phyloP scores from a whole-genome alignment of 768 basidiomycete species.

The Hypholoma fasciculare region DNA sequence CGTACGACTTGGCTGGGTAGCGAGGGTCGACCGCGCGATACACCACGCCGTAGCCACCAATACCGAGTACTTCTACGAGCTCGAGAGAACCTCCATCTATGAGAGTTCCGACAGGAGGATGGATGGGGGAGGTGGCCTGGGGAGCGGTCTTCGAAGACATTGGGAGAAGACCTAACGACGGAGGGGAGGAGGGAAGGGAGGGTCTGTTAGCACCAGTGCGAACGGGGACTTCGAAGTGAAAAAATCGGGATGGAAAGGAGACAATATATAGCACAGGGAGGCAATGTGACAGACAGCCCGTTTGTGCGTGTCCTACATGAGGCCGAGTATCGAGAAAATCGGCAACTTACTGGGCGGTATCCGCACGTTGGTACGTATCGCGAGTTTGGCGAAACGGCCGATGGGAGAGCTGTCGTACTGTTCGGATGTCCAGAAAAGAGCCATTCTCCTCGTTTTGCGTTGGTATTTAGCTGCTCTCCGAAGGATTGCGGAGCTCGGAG shows the following conservation, averaged over 20 bases:
- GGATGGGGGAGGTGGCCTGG: constrained; percentile 41
- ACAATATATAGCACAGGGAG: constrained; percentile 15
- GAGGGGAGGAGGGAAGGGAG: constrained; percentile 20
- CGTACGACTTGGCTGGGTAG: constrained; percentile 64
- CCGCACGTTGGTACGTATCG: constrained; percentile 39
- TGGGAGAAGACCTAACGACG: constrained; percentile 18
- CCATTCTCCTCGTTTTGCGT: not conserved
- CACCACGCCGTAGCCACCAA: constrained; percentile 95
- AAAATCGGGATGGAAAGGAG: constrained; percentile 21
- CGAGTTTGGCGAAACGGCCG: constrained; percentile 14
- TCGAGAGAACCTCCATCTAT: constrained; percentile 88
- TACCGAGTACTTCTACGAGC: constrained; percentile 87
- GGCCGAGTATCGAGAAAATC: constrained; percentile 54
- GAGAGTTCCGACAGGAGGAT: constrained; percentile 72
- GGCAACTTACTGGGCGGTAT: constrained; percentile 35
- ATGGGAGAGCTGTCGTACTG: constrained; percentile 11
- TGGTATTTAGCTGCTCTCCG: constrained; percentile 24
- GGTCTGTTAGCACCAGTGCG: constrained; percentile 46
- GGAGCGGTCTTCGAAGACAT: constrained; percentile 39
- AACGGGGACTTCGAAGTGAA: constrained; percentile 43
- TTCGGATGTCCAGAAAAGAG: constrained; percentile 14
- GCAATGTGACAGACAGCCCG: constrained; percentile 42
- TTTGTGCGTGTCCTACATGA: constrained; percentile 77
- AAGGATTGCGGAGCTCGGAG: constrained; percentile 13
- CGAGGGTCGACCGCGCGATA: constrained; percentile 81